A percentile compares a stretch with the other conserved stretches of the same genome.
Conservation (phyloP, 2,329 filamentous ascomycete genomes). For the Cladorrhinum sp. region DNA sequence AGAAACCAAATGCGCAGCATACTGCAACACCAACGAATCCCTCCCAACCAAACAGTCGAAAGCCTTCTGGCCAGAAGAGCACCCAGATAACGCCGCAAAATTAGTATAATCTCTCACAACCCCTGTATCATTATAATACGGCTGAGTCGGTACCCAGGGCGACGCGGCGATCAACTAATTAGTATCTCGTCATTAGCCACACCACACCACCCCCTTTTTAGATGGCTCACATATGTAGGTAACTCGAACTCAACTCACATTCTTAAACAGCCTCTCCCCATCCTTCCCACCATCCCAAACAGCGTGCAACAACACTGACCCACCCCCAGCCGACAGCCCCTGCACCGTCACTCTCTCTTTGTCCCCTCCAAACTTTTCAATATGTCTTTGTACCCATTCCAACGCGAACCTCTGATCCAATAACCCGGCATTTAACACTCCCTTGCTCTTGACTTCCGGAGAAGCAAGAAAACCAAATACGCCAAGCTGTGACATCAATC, state of each 20-base stretch:
- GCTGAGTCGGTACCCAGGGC: constrained; percentile 53
- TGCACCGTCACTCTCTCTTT: constrained; percentile 12
- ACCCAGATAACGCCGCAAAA: constrained; percentile 33
- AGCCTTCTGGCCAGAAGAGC: constrained; percentile 19
- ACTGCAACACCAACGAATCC: constrained; percentile 33
- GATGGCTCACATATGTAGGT: too few relatives aligned
- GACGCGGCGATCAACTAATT: constrained; percentile 30
- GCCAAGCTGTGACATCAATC: constrained; percentile 7
- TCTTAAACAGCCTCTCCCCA: constrained; percentile 45
- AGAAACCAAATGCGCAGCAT: constrained; percentile 33
- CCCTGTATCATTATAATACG: constrained; percentile 34
- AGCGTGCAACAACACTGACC: constrained; percentile 37
- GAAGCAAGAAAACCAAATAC: constrained; percentile 59
- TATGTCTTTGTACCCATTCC: constrained; percentile 60
- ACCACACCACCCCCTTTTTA: too few relatives aligned
- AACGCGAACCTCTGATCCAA: constrained; percentile 60
- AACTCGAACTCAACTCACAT: constrained; percentile 26
- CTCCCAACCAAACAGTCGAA: constrained; percentile 35
- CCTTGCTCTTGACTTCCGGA: constrained; percentile 51
- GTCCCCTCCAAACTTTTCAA: constrained; percentile 34
- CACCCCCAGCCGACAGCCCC: constrained; percentile 17
- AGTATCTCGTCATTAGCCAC: background rate
- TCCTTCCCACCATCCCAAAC: constrained; percentile 45
- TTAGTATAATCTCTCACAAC: constrained; percentile 31
- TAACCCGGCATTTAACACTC: constrained; percentile 57